Evolutionary conservation across 148 eudicot genomes (phyloP).

Genomic region (Camellia japonica): DNA sequence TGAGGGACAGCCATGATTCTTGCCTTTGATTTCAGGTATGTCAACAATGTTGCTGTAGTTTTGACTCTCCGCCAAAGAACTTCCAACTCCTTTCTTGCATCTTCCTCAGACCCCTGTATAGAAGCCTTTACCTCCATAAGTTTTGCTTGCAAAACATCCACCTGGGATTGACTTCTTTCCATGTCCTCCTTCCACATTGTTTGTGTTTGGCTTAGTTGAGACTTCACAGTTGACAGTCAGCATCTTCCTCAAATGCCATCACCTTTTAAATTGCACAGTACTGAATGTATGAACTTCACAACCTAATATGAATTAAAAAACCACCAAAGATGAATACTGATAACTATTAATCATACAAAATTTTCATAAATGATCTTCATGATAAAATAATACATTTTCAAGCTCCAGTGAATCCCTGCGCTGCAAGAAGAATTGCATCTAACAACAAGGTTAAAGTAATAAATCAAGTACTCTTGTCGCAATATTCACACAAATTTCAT

Average conservation of each 20-base stretch:
- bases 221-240: constrained; percentile 34
- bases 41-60: no score
- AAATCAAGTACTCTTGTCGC: not conserved
- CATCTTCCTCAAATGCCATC: constrained; percentile 56
- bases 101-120: no score
- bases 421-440: not conserved
- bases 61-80: no score
- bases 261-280: constrained; percentile 17
- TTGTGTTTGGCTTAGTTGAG: no score
- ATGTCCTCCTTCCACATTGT: no score
- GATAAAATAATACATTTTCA: not conserved
- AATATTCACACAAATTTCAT: not conserved
- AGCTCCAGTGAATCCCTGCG: not conserved
- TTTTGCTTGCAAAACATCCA: no score
- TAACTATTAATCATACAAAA: not conserved
- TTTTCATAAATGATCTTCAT: not conserved
- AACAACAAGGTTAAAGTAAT: not conserved
- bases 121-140: no score
- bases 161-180: no score
- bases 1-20: no score
- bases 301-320: not conserved
- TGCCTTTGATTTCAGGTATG: no score
- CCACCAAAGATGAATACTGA: not conserved
- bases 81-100: no score
- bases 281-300: not conserved